Percentiles rank a stretch among this genome's conserved stretches.
Conservation (phyloP, 768 basidiomycete genomes). For the Punctularia strigosozonata region DNA sequence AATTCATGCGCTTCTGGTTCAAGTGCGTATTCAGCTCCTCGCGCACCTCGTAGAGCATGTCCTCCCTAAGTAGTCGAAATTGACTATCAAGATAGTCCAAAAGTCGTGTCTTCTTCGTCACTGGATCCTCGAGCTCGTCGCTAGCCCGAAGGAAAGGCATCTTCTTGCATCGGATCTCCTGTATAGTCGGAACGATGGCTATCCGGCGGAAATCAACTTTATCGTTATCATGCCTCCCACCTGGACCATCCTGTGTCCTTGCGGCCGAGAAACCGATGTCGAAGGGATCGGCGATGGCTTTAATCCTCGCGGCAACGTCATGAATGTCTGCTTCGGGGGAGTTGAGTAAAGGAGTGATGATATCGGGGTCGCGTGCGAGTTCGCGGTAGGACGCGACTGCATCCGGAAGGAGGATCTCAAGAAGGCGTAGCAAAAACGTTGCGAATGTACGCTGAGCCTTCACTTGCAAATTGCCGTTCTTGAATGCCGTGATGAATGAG, state of each 20-base stretch:
- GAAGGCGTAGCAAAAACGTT: conserved; percentile 38
- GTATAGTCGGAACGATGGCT: conserved; percentile 48
- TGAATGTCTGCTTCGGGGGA: conserved; percentile 17
- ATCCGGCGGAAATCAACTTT: conserved; percentile 47
- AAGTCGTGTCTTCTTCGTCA: conserved; percentile 22
- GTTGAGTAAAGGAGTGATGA: conserved; percentile 15
- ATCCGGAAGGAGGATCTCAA: conserved; percentile 26
- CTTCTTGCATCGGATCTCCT: conserved; percentile 36
- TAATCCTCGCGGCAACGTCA: conserved; percentile 25
- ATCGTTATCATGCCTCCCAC: conserved; percentile 65
- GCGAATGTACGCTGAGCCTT: conserved; percentile 28
- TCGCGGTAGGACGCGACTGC: conserved; percentile 24
- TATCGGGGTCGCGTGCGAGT: conserved; percentile 20
- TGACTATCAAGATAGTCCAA: conserved; percentile 52
- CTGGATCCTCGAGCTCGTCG: conserved; percentile 30
- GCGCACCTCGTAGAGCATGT: conserved; percentile 44
- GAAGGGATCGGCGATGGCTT: conserved; percentile 23
- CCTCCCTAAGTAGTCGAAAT: conserved; percentile 53
- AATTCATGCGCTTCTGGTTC: conserved; percentile 25
- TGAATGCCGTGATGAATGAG: conserved; percentile 11
- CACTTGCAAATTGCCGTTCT: conserved; percentile 11
- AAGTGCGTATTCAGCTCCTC: conserved; percentile 39
- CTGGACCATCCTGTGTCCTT: conserved; percentile 29
- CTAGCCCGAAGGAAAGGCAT: conserved; percentile 37
- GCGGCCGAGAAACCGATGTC: conserved; percentile 11